phyloP scores from a whole-genome alignment of 345 rosid genomes.

The Rhodomyrtus tomentosa region DNA sequence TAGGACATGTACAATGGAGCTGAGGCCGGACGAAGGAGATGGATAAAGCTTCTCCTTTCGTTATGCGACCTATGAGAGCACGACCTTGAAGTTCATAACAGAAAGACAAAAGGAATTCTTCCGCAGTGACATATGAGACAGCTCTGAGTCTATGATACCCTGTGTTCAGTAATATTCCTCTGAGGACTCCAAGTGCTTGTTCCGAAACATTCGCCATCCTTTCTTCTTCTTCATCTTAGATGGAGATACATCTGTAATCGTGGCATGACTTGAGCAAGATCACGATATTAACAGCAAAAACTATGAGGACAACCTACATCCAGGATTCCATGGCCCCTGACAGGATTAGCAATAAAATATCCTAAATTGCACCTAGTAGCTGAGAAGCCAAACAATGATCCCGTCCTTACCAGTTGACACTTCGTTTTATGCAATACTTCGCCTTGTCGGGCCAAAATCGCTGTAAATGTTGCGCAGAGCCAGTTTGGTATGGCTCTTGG shows the following conservation, averaged over 20 bases:
- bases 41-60: neutral
- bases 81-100: neutral
- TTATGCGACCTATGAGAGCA: neutral
- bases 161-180: constrained; percentile 15
- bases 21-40: neutral
- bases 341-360: neutral
- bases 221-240: constrained; percentile 38
- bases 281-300: neutral
- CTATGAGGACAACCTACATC: neutral
- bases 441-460: neutral
- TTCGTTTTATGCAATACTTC: neutral
- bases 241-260: constrained; percentile 28
- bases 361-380: neutral
- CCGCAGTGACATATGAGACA: neutral
- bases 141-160: neutral
- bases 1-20: neutral
- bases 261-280: neutral
- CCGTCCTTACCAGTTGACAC: neutral
- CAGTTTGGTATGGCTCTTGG: neutral
- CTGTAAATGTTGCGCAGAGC: neutral
- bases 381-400: neutral
- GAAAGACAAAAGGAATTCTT: neutral
- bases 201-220: constrained; percentile 21
- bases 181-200: constrained; percentile 19
- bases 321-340: neutral